phyloP scores from a whole-genome alignment of 2,329 filamentous ascomycete species.

The Acarospora socialis region DNA sequence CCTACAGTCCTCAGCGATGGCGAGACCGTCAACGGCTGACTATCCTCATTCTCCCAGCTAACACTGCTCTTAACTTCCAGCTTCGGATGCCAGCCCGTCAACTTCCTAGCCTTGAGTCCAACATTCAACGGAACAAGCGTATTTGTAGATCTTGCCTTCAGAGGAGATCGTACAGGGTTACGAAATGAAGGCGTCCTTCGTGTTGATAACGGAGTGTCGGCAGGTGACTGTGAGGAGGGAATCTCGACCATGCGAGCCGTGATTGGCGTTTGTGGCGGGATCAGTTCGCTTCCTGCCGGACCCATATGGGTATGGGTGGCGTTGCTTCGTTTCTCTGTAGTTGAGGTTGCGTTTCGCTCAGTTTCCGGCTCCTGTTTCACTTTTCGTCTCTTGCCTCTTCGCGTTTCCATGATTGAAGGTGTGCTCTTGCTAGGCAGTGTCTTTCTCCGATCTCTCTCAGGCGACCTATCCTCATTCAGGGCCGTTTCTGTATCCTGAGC shows the following conservation, averaged over 20 bases:
- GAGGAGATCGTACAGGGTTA: slow-evolving; percentile 12
- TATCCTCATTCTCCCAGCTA: slow-evolving; percentile 8
- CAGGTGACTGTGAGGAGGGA: slow-evolving; percentile 17
- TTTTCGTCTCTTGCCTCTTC: too few relatives aligned
- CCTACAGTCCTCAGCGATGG: background rate
- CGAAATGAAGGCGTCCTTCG: slow-evolving; percentile 6
- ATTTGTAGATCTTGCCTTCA: slow-evolving; percentile 13
- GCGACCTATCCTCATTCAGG: too few relatives aligned
- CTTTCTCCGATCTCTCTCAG: too few relatives aligned
- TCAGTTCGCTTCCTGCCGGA: too few relatives aligned
- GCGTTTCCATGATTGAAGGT: too few relatives aligned
- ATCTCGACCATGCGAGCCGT: slow-evolving; percentile 11
- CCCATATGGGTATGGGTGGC: too few relatives aligned
- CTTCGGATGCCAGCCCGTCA: background rate
- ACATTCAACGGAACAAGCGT: background rate
- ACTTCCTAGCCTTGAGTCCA: background rate
- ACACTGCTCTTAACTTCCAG: slow-evolving; percentile 10
- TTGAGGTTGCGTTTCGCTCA: too few relatives aligned
- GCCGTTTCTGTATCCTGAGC: too few relatives aligned
- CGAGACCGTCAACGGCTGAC: background rate
- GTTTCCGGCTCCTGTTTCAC: too few relatives aligned
- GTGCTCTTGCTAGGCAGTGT: too few relatives aligned
- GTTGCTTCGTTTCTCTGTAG: too few relatives aligned
- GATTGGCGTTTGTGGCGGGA: slow-evolving; percentile 10
- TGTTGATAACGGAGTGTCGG: slow-evolving; percentile 13